These are phyloP conservation scores for Curvularia sp. DNA, from an alignment of 2,329 filamentous ascomycete genomes.

Conservation along the genomic window DNA sequence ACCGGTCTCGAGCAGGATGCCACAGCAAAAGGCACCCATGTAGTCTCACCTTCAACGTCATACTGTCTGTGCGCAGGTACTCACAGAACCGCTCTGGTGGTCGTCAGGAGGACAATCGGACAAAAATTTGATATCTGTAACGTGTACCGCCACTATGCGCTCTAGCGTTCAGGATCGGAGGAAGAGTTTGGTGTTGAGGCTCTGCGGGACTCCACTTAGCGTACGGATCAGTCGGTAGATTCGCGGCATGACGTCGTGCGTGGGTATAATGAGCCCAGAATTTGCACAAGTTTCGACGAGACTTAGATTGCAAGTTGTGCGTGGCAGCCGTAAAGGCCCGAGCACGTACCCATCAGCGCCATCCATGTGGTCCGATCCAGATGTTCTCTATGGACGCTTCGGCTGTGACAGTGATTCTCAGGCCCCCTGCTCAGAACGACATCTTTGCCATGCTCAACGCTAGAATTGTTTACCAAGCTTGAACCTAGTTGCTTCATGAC, in stretches of 20 bases:
- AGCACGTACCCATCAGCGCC: constrained; percentile 6
- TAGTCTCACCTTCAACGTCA: constrained; percentile 10
- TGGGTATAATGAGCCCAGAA: constrained; percentile 13
- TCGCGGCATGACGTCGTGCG: constrained; percentile 18
- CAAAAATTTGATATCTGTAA: constrained; percentile 18
- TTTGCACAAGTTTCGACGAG: constrained; percentile 6
- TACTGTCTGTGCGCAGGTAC: constrained; percentile 1
- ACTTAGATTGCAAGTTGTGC: constrained; percentile 2
- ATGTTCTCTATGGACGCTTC: constrained; percentile 5
- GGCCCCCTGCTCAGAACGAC: neutral
- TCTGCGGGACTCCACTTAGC: constrained; percentile 32
- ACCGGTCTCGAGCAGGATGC: constrained; percentile 2
- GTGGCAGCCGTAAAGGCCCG: constrained; percentile 12
- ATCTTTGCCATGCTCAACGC: neutral
- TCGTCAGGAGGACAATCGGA: constrained; percentile 5
- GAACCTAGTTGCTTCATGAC: neutral
- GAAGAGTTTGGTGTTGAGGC: constrained; percentile 28
- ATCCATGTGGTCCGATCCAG: constrained; percentile 13
- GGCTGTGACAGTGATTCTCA: constrained; percentile 4
- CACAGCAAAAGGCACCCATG: constrained; percentile 1
- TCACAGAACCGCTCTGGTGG: constrained; percentile 2
- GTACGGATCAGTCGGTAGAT: constrained; percentile 14
- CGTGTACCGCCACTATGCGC: constrained; percentile 15
- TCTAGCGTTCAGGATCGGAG: constrained; percentile 16
- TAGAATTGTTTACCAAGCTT: constrained; percentile 1